Conservation (phyloP, 2,329 filamentous ascomycete genomes). For the Aspergillus melleus region DNA sequence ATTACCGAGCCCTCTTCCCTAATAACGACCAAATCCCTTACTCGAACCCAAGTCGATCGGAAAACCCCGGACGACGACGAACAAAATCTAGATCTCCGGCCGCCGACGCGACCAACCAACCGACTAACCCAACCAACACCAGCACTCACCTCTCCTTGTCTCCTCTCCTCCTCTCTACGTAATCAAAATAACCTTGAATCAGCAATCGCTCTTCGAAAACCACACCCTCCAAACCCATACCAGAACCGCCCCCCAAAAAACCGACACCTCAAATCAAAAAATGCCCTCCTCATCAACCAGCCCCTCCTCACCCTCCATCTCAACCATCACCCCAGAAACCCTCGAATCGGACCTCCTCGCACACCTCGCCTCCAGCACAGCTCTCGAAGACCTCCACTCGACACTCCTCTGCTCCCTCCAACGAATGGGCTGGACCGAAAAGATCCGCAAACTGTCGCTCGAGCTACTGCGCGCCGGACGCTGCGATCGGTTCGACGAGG, state of each 20-base stretch:
- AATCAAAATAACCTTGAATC: too few relatives aligned
- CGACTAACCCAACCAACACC: too few relatives aligned
- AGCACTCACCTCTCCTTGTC: too few relatives aligned
- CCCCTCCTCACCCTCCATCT: constrained; percentile 19
- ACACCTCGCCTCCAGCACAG: constrained; percentile 49
- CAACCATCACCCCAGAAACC: constrained; percentile 39
- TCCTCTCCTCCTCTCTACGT: too few relatives aligned
- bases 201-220: too few relatives aligned
- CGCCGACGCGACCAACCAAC: too few relatives aligned
- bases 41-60: too few relatives aligned
- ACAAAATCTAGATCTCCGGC: not conserved
- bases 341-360: constrained; percentile 41
- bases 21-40: too few relatives aligned
- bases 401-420: constrained; percentile 57
- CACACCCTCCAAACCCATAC: not conserved
- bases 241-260: not conserved
- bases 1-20: too few relatives aligned
- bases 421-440: constrained; percentile 59
- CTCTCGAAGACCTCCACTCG: constrained; percentile 57
- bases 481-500: constrained; percentile 57
- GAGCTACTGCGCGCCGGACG: constrained; percentile 59
- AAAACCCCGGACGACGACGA: not conserved
- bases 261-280: not conserved
- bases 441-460: constrained; percentile 55
- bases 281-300: constrained; percentile 12